Conservation (phyloP, 805 yeast genomes). For the Komagataella mondaviorum region DNA sequence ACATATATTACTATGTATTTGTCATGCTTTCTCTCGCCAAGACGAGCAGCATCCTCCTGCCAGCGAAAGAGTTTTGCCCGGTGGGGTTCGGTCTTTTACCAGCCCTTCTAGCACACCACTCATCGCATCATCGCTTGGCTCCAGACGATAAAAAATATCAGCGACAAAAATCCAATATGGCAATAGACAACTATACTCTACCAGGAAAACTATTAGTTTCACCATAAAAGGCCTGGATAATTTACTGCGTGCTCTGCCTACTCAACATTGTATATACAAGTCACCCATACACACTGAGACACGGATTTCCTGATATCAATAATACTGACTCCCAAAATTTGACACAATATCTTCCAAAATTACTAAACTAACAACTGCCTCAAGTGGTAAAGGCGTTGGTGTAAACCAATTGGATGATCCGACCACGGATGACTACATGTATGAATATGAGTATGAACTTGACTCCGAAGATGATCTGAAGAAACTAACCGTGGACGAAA, state of each 20-base stretch:
- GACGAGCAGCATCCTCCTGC: too few species aligned
- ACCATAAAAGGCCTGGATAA: background rate
- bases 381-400: background rate
- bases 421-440: background rate
- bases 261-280: background rate
- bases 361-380: background rate
- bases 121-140: background rate
- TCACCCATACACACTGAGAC: background rate
- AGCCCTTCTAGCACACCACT: background rate
- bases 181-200: background rate
- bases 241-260: background rate
- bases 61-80: too few species aligned
- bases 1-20: background rate
- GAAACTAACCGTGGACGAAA: background rate
- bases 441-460: conserved; percentile 1
- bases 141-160: background rate
- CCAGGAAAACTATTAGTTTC: background rate
- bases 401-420: background rate
- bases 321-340: background rate
- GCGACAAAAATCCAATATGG: background rate
- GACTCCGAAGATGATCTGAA: background rate
- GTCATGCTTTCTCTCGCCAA: background rate
- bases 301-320: background rate
- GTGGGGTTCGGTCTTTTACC: background rate
- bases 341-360: background rate